Percentiles rank a stretch among this genome's conserved stretches.
Conservation (phyloP, 768 basidiomycete species). For the Boletus patriciae region DNA sequence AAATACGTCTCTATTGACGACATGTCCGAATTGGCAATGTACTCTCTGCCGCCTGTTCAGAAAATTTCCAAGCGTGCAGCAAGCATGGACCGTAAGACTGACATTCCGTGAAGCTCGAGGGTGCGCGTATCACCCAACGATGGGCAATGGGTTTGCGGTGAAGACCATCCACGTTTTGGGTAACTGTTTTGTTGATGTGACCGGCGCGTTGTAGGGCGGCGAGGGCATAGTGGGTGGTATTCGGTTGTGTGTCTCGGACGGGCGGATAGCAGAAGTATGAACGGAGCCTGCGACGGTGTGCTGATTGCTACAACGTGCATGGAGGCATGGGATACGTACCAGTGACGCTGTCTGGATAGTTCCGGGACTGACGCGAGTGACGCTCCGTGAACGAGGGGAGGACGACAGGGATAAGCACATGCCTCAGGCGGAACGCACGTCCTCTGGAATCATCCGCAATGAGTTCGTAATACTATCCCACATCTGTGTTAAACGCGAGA, state of each 20-base stretch:
- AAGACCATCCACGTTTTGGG: slow-evolving; percentile 93
- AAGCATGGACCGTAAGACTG: slow-evolving; percentile 24
- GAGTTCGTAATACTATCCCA: slow-evolving; percentile 77
- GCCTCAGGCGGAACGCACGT: slow-evolving; percentile 72
- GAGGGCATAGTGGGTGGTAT: slow-evolving; percentile 85
- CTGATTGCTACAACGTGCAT: neutral
- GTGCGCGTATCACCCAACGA: slow-evolving; percentile 41
- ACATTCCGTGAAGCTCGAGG: slow-evolving; percentile 90
- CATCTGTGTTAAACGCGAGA: too few species aligned
- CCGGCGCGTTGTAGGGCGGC: slow-evolving; percentile 76
- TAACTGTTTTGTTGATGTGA: slow-evolving; percentile 64
- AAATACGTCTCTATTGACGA: slow-evolving; percentile 63
- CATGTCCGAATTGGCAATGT: slow-evolving; percentile 72
- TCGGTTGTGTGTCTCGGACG: slow-evolving; percentile 79
- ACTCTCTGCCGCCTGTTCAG: slow-evolving; percentile 51
- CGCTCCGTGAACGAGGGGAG: neutral
- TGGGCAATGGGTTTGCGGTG: slow-evolving; percentile 76
- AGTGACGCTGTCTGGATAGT: slow-evolving; percentile 79
- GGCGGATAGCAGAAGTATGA: slow-evolving; percentile 86
- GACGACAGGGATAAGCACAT: slow-evolving; percentile 18
- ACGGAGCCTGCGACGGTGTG: slow-evolving; percentile 46
- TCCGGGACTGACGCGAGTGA: slow-evolving; percentile 7
- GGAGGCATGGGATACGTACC: slow-evolving; percentile 38
- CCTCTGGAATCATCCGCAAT: slow-evolving; percentile 71
- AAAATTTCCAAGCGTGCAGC: neutral